Evolutionary conservation across 2,329 filamentous ascomycete genomes (phyloP).

Genomic region (Penicillium fuscoglaucum): DNA sequence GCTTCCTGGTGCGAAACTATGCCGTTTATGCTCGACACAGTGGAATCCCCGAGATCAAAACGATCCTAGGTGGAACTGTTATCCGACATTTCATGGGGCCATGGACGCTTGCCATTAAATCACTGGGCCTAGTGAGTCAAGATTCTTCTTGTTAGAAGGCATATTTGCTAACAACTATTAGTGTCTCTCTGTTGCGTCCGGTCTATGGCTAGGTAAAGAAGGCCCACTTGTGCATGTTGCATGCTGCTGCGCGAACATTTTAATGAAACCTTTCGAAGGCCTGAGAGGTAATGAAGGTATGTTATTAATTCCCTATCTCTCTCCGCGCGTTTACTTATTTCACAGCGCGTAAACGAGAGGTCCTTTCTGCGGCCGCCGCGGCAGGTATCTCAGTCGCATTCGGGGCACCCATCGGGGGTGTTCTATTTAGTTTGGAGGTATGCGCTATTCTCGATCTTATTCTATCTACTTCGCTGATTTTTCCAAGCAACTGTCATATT

Average conservation of each 20-base stretch:
- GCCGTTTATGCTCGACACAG: conserved; percentile 88
- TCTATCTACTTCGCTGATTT: conserved; percentile 14
- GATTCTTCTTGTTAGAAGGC: not conserved
- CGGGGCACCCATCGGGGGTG: conserved; percentile 88
- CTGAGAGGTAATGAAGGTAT: conserved; percentile 84
- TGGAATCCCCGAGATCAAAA: conserved; percentile 98
- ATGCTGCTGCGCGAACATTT: conserved; percentile 91
- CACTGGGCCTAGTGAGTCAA: conserved; percentile 72
- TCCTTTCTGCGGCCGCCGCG: conserved; percentile 87
- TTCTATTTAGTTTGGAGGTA: conserved; percentile 91
- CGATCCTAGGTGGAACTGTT: conserved; percentile 87
- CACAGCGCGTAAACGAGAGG: conserved; percentile 83
- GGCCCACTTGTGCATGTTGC: conserved; percentile 93
- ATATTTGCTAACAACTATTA: conserved; percentile 41
- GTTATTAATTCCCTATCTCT: conserved; percentile 14
- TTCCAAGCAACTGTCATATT: conserved; percentile 86
- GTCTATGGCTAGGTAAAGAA: conserved; percentile 96
- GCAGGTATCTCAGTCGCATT: conserved; percentile 93
- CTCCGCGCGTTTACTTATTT: conserved; percentile 20
- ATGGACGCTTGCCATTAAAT: conserved; percentile 90
- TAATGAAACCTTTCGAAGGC: conserved; percentile 82
- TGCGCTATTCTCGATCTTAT: not conserved
- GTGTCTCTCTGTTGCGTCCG: conserved; percentile 88
- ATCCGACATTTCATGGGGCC: conserved; percentile 81
- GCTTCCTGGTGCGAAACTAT: conserved; percentile 77